Evolutionary conservation across 2,329 filamentous ascomycete species (phyloP).

Genomic region (Colletotrichum coccodes): DNA sequence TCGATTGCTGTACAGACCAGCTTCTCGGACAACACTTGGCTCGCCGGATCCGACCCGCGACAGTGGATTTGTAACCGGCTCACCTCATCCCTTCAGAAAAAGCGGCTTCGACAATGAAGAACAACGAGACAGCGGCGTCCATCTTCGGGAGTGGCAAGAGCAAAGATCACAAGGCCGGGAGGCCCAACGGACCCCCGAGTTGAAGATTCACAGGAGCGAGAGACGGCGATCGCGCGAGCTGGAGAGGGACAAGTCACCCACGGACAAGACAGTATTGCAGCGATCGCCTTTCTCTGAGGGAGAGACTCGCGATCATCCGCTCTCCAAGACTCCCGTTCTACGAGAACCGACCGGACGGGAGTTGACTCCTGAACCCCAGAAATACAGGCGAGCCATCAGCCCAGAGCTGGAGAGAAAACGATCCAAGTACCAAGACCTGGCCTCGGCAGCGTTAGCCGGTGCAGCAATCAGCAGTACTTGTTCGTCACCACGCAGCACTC

Average conservation of each 20-base stretch:
- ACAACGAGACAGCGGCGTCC: slow-evolving; percentile 66
- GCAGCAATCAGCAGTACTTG: slow-evolving; percentile 12
- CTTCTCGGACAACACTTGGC: slow-evolving; percentile 33
- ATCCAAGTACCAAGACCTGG: slow-evolving; percentile 40
- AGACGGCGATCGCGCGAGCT: slow-evolving; percentile 35
- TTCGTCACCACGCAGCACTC: slow-evolving; percentile 23
- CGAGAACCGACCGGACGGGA: slow-evolving; percentile 48
- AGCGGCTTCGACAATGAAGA: slow-evolving; percentile 45
- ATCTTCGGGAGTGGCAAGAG: slow-evolving; percentile 60
- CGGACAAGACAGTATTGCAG: slow-evolving; percentile 39
- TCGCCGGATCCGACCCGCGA: slow-evolving; percentile 56
- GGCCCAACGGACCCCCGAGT: slow-evolving; percentile 33
- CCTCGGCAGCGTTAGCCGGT: slow-evolving; percentile 44
- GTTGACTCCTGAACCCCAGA: slow-evolving; percentile 55
- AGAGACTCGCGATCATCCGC: slow-evolving; percentile 40
- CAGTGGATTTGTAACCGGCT: slow-evolving; percentile 59
- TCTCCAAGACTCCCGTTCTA: slow-evolving; percentile 51
- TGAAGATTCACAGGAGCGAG: slow-evolving; percentile 25
- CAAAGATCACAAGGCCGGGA: slow-evolving; percentile 35
- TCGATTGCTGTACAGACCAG: slow-evolving; percentile 22
- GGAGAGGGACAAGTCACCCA: slow-evolving; percentile 23
- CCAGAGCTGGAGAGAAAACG: slow-evolving; percentile 34
- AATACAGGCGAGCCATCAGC: slow-evolving; percentile 40
- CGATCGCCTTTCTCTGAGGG: slow-evolving; percentile 32
- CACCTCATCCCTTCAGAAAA: slow-evolving; percentile 52